Percentiles rank a stretch among this genome's conserved stretches.
These are phyloP conservation scores for Lindgomyces ingoldianus DNA, from an alignment of 495 filamentous ascomycete genomes.

Conservation along the genomic window DNA sequence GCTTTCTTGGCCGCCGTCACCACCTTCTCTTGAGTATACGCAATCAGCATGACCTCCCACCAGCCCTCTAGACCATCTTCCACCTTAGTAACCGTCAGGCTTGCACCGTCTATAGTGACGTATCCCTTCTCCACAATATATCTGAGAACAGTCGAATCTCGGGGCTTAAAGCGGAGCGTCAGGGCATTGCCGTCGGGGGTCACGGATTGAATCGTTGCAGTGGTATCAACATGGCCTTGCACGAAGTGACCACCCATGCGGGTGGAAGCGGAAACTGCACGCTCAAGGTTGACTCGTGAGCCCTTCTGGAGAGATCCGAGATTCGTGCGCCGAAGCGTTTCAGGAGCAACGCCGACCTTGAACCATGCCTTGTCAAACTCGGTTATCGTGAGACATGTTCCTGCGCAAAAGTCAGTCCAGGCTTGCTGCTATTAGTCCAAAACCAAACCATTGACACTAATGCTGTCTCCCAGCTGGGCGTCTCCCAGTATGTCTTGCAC, in stretches of 20 bases:
- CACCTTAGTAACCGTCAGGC: constrained; percentile 86
- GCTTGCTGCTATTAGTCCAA: not conserved
- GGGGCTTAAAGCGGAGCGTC: constrained; percentile 78
- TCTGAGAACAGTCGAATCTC: constrained; percentile 63
- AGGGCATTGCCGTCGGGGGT: constrained; percentile 83
- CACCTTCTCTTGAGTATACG: constrained; percentile 94
- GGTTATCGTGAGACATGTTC: constrained; percentile 89
- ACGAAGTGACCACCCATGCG: constrained; percentile 88
- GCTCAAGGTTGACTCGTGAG: constrained; percentile 82
- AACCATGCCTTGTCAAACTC: constrained; percentile 68
- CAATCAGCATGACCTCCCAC: constrained; percentile 98
- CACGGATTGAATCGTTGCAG: constrained; percentile 67
- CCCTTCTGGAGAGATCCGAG: constrained; percentile 66
- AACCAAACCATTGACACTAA: constrained; percentile 77
- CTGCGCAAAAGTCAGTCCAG: constrained; percentile 41
- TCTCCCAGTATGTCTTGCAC: constrained; percentile 76
- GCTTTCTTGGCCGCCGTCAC: constrained; percentile 76
- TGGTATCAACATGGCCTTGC: constrained; percentile 93
- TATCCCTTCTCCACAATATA: constrained; percentile 98
- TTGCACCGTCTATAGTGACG: constrained; percentile 93
- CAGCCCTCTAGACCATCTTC: constrained; percentile 62
- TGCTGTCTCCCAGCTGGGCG: constrained; percentile 86
- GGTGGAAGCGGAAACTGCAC: constrained; percentile 82
- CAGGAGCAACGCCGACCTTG: constrained; percentile 92
- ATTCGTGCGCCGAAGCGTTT: constrained; percentile 95